Evolutionary conservation across 2,329 filamentous ascomycete genomes (phyloP).

Genomic region (Cryphonectria parasitica): DNA sequence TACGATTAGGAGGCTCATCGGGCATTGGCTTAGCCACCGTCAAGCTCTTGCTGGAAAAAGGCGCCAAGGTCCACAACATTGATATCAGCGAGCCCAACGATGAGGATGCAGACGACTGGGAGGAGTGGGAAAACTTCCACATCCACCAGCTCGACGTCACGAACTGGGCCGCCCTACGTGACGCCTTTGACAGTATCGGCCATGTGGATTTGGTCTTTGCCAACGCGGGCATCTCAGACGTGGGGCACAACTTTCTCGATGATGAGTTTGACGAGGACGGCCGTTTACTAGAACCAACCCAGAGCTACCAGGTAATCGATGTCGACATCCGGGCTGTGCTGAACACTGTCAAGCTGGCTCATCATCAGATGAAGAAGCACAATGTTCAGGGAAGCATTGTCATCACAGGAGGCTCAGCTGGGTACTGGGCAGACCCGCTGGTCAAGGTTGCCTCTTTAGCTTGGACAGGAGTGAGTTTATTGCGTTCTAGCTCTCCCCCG

Average conservation of each 20-base stretch:
- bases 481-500: neutral
- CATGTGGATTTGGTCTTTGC: conserved; percentile 9
- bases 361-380: conserved; percentile 10
- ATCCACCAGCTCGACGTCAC: conserved; percentile 2
- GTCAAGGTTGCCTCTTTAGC: conserved; percentile 8
- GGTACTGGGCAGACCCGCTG: conserved; percentile 13
- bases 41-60: conserved; percentile 7
- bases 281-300: neutral
- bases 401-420: conserved; percentile 11
- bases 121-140: conserved; percentile 11
- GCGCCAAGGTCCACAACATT: conserved; percentile 5
- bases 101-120: conserved; percentile 14
- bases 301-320: conserved; percentile 5
- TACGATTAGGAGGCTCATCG: conserved; percentile 3
- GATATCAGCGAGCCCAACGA: conserved; percentile 10
- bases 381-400: conserved; percentile 6
- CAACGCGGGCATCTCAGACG: conserved; percentile 15
- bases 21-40: conserved; percentile 12
- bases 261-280: neutral
- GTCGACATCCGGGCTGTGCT: conserved; percentile 8
- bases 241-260: conserved; percentile 11
- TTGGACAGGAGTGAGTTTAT: conserved; percentile 4
- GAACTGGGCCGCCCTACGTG: conserved; percentile 7
- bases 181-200: conserved; percentile 6
- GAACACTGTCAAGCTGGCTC: conserved; percentile 16